Conservation (phyloP, 192 early-diverging fungal genomes). For the Podila epicladia region DNA sequence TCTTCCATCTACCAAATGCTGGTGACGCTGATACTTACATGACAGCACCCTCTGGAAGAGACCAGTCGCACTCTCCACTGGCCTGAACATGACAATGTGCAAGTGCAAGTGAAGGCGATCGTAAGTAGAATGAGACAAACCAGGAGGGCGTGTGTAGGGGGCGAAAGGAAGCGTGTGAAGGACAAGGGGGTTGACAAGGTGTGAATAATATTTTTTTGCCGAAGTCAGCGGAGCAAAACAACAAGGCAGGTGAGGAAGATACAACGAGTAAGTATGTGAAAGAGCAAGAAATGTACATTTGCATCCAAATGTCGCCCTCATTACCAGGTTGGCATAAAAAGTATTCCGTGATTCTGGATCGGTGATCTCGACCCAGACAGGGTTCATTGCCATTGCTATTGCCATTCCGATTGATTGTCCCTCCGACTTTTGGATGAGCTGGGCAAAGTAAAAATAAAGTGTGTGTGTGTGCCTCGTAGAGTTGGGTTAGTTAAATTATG, state of each 20-base stretch:
- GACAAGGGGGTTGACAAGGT: neutral
- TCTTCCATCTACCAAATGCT: neutral
- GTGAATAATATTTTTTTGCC: neutral
- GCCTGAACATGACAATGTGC: slow-evolving; percentile 52
- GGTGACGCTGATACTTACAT: slow-evolving; percentile 62
- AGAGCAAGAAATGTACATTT: neutral
- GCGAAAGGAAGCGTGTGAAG: slow-evolving; percentile 2
- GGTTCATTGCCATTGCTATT: slow-evolving; percentile 20
- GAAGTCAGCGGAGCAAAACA: too few species aligned
- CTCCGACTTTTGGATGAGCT: neutral
- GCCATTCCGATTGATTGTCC: neutral
- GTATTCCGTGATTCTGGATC: slow-evolving; percentile 71
- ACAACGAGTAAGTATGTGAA: neutral
- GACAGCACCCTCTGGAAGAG: slow-evolving; percentile 64
- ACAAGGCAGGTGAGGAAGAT: neutral
- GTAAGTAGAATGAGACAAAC: neutral
- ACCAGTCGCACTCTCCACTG: slow-evolving; percentile 86
- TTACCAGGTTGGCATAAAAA: slow-evolving; percentile 78
- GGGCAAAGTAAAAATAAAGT: neutral
- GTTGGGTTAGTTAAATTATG: neutral
- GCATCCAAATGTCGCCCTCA: neutral
- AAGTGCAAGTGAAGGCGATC: neutral
- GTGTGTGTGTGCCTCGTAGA: neutral
- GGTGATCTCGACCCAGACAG: slow-evolving; percentile 73
- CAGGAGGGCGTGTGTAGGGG: neutral